These are phyloP conservation scores for Eurotiales sp. DNA, from an alignment of 2,329 filamentous ascomycete species.

Conservation along the genomic window DNA sequence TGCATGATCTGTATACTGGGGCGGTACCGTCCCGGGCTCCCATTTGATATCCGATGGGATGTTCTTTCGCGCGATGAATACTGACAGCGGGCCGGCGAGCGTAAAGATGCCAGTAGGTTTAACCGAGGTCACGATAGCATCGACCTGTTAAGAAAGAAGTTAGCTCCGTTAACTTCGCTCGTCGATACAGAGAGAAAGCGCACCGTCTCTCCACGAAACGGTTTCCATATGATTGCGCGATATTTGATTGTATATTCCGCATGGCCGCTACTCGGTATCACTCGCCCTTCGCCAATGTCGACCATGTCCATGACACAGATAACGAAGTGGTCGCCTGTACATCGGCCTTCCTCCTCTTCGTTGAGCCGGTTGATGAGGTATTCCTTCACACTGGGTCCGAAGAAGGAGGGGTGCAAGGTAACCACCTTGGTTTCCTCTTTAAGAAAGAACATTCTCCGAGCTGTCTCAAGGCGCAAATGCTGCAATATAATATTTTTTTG, in stretches of 20 bases:
- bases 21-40: slow-evolving; percentile 93
- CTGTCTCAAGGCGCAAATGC: slow-evolving; percentile 11
- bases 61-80: slow-evolving; percentile 56
- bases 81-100: slow-evolving; percentile 45
- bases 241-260: slow-evolving; percentile 95
- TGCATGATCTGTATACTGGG: slow-evolving; percentile 91
- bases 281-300: slow-evolving; percentile 88
- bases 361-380: slow-evolving; percentile 86
- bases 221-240: slow-evolving; percentile 93
- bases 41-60: slow-evolving; percentile 91
- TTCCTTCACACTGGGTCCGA: slow-evolving; percentile 88
- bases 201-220: slow-evolving; percentile 97
- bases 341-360: slow-evolving; percentile 90
- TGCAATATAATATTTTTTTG: not conserved
- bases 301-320: slow-evolving; percentile 97
- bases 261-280: slow-evolving; percentile 84
- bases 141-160: slow-evolving; percentile 58
- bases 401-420: slow-evolving; percentile 94
- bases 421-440: slow-evolving; percentile 94
- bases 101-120: slow-evolving; percentile 81
- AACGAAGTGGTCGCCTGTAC: slow-evolving; percentile 94
- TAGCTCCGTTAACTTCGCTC: slow-evolving; percentile 1
- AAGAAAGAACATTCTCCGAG: slow-evolving; percentile 83
- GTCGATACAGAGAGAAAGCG: slow-evolving; percentile 32
- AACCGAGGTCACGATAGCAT: slow-evolving; percentile 87